Base-by-base conservation (phyloP, 2,329 filamentous ascomycete genomes). In the Exophiala alcalophila region DNA sequence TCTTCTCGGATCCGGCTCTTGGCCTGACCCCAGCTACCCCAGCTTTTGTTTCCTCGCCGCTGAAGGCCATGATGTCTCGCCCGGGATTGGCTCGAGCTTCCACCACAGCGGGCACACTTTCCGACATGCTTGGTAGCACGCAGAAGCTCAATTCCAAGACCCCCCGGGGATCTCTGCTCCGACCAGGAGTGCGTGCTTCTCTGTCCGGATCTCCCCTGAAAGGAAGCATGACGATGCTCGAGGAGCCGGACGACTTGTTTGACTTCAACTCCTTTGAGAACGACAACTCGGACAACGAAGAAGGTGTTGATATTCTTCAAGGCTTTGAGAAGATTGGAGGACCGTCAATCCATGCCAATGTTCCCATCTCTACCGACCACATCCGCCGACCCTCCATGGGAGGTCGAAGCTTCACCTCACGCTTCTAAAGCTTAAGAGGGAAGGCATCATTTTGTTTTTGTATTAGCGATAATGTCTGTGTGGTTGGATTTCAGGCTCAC, bases 51-150 rank as follows among this genome's bases (percentile, higher is more conserved):
- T 52, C 50, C 24, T 81, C 77, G 18, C 78, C 78, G 1, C 68
- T 74, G 51, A 80, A 79, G 61, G 67, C 68, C 5, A 61, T 62
- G 3, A 75, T 74, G 52, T 72, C 75, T 21, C 67, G 70, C 5
- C 41, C 45, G 19, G 69, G 71, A 19, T 65, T 71, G 7, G 70
- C 73, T 47, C 69, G 72, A 47, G 67, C 69, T 30, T 70, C 63
- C 40, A 73, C 71, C 10, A 70, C 71, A 18, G 64, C 65, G 32
- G 70, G 68, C 42, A 69, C 76, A 15, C 72, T 82, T 24, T 40
- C 37, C n/a, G 68, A 63, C 4, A 65, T 70, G 39, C 65, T 68
- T 40, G 59, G 64, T 20, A 65, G 57, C 44, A 57, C 61, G 11
- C 67, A 67, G 39, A 65, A 50, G 28, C 45, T 61, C 20, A 59